A percentile compares a stretch with the other conserved stretches of the same genome.
Conservation (phyloP, 306 rosid species). For the Prinsepia uniflora region DNA sequence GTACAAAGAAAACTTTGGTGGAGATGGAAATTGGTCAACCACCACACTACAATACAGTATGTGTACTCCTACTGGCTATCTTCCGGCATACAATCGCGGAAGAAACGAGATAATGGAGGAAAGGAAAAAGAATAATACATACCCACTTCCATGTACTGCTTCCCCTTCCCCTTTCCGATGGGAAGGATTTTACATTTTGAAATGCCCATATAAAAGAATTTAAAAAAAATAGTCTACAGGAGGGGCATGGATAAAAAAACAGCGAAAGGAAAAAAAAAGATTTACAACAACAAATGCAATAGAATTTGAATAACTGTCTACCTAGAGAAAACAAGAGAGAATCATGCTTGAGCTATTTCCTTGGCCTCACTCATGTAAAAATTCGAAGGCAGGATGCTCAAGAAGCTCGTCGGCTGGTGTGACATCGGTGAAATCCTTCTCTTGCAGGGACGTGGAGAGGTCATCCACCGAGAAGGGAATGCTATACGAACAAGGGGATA, state of each 20-base stretch:
- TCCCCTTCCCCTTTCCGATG: conserved; percentile 44
- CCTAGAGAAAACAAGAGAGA: conserved; percentile 32
- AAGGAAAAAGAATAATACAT: conserved; percentile 20
- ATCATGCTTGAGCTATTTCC: conserved; percentile 29
- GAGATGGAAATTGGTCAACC: conserved; percentile 36
- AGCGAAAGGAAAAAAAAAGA: conserved; percentile 29
- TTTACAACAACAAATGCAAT: conserved; percentile 58
- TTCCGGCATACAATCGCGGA: conserved; percentile 32
- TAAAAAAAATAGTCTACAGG: conserved; percentile 59
- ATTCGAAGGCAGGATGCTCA: conserved; percentile 85
- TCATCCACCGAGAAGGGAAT: conserved; percentile 97
- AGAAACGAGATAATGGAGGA: conserved; percentile 13
- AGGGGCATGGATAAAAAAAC: conserved; percentile 39
- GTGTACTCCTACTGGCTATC: conserved; percentile 26
- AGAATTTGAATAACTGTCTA: conserved; percentile 34
- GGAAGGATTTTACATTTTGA: conserved; percentile 29
- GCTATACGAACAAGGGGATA: conserved; percentile 33
- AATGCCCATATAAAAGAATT: conserved; percentile 66
- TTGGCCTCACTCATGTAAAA: conserved; percentile 79
- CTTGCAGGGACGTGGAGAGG: conserved; percentile 76
- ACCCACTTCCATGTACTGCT: conserved; percentile 34
- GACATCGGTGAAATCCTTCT: conserved; percentile 83
- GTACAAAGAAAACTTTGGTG: conserved; percentile 53
- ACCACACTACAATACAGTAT: conserved; percentile 29
- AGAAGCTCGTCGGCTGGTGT: conserved; percentile 79